Percentiles rank a stretch among this genome's conserved stretches.
These are phyloP conservation scores for Hemisphaericaspora xylanilytica DNA, from an alignment of 1,139 yeast genomes.

Conservation along the genomic window DNA sequence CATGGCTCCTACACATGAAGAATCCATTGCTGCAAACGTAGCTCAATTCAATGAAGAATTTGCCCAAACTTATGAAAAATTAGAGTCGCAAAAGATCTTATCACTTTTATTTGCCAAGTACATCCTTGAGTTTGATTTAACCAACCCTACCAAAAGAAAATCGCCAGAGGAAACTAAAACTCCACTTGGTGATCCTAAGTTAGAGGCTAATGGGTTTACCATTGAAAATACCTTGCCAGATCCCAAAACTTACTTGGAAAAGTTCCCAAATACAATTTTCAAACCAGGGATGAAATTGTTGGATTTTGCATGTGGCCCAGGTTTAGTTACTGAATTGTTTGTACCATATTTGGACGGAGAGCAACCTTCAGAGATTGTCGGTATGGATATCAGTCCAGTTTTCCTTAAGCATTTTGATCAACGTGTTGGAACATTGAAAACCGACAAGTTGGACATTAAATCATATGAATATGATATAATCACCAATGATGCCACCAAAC, in stretches of 20 bases:
- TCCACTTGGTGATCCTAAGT: conserved; percentile 19
- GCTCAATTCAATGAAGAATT: conserved; percentile 20
- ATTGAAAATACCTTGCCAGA: conserved; percentile 15
- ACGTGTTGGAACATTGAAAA: conserved; percentile 11
- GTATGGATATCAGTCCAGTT: conserved; percentile 36
- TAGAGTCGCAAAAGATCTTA: conserved; percentile 18
- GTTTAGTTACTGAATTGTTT: conserved; percentile 30
- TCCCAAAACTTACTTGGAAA: conserved; percentile 10
- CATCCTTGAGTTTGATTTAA: conserved; percentile 22
- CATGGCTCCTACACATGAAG: conserved; percentile 12
- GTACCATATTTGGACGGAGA: conserved; percentile 25
- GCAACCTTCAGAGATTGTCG: conserved; percentile 22
- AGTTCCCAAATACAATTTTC: conserved; percentile 18
- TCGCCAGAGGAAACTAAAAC: conserved; percentile 14
- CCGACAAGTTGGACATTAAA: conserved; percentile 12
- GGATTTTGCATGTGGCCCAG: conserved; percentile 50
- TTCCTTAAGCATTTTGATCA: conserved; percentile 26
- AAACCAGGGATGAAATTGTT: conserved; percentile 28
- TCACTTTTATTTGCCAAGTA: conserved; percentile 21
- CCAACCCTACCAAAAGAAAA: conserved; percentile 12
- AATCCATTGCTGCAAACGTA: conserved; percentile 26
- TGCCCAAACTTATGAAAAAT: conserved; percentile 24
- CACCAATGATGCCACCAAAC: conserved; percentile 17
- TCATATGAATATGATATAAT: conserved; percentile 29
- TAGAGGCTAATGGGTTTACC: conserved; percentile 16